These are phyloP conservation scores for Chlorella sp. DNA, from an alignment of 139 green algal genomes.

Conservation along the genomic window DNA sequence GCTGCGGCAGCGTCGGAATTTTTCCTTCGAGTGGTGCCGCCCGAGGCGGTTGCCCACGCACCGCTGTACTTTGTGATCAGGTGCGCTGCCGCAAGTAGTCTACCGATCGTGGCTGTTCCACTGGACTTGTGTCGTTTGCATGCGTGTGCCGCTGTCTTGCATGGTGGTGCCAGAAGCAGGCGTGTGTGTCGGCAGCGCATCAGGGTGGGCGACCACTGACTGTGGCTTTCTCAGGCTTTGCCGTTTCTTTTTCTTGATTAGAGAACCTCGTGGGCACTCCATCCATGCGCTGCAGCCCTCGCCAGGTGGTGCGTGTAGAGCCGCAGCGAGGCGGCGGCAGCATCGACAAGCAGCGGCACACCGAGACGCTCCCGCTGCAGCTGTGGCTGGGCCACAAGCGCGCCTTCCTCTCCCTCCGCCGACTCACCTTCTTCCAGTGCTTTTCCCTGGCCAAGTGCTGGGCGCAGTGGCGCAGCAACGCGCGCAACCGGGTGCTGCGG, in stretches of 20 bases:
- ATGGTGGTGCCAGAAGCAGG: background rate
- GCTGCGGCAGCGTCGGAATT: background rate
- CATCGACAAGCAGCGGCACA: background rate
- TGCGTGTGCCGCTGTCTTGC: no score
- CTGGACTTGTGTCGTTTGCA: no score
- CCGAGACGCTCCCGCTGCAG: background rate
- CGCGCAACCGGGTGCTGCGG: background rate
- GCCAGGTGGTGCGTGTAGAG: conserved; percentile 20
- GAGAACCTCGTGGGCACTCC: background rate
- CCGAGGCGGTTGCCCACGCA: background rate
- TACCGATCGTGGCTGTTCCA: no score
- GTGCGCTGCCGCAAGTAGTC: no score
- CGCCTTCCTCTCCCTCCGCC: conserved; percentile 8
- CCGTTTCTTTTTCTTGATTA: background rate
- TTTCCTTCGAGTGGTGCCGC: background rate
- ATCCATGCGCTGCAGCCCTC: background rate
- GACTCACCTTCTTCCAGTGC: conserved; percentile 11
- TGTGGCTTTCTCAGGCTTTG: no score
- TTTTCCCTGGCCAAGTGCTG: conserved; percentile 17
- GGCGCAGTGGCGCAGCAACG: background rate
- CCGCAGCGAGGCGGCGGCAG: background rate
- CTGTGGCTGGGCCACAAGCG: conserved; percentile 1
- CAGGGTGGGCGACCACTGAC: background rate
- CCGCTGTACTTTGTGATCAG: conserved; percentile 10
- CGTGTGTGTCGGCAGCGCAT: background rate